Evolutionary conservation across 1,284 basidiomycete species (phyloP).

Genomic region (Thecaphora thlaspeos): DNA sequence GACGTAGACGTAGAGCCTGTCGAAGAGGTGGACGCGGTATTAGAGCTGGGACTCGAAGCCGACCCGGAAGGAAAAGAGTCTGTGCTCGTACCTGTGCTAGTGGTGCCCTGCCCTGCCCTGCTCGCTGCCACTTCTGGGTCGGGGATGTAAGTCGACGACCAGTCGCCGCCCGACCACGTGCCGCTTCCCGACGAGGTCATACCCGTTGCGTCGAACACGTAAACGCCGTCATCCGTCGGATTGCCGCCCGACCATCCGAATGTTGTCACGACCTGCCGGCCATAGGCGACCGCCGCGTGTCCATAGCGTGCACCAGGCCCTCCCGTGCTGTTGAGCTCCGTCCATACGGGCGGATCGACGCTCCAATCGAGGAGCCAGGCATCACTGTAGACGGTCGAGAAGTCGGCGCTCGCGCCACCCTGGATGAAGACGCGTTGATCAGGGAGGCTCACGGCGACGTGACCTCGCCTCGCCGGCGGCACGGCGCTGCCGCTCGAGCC

Average conservation of each 20-base stretch:
- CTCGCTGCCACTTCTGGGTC: constrained; percentile 22
- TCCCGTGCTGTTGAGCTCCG: constrained; percentile 13
- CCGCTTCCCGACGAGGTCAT: constrained; percentile 13
- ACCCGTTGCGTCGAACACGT: constrained; percentile 37
- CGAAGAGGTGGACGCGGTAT: constrained; percentile 1
- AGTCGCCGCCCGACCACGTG: constrained; percentile 35
- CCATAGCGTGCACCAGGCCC: constrained; percentile 43
- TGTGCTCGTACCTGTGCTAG: constrained; percentile 3
- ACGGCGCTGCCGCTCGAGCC: constrained; percentile 5
- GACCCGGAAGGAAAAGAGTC: not conserved
- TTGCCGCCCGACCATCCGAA: constrained; percentile 43
- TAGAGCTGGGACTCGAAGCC: constrained; percentile 10
- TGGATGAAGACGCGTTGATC: constrained; percentile 46
- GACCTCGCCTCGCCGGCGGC: constrained; percentile 40
- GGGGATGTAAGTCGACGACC: constrained; percentile 39
- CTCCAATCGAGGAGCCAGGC: constrained; percentile 53
- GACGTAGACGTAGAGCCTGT: not conserved
- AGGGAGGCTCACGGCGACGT: constrained; percentile 47
- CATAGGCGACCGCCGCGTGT: constrained; percentile 48
- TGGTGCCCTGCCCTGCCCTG: not conserved
- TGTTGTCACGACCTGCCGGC: constrained; percentile 33
- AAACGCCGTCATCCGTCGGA: constrained; percentile 28
- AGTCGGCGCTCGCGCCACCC: constrained; percentile 44
- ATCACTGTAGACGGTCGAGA: constrained; percentile 42
- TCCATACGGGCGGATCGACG: constrained; percentile 42